Conservation (phyloP, 2,329 filamentous ascomycete species). For the Albifimbria verrucaria region DNA sequence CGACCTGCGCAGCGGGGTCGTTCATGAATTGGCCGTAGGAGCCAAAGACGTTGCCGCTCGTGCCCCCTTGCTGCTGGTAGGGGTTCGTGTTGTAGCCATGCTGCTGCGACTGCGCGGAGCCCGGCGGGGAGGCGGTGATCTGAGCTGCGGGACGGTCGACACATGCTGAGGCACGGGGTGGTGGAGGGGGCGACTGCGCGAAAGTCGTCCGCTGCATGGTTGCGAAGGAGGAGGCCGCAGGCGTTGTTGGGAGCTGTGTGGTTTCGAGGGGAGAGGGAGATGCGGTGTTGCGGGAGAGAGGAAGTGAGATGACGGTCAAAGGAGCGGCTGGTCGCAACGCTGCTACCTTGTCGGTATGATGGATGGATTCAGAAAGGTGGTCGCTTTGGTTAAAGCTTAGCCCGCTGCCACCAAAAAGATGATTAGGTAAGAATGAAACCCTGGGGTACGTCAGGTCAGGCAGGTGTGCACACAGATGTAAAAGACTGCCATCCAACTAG, state of each 20-base stretch:
- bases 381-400: constrained; percentile 25
- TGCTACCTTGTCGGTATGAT: background rate
- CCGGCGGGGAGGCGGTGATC: constrained; percentile 85
- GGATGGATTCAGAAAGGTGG: constrained; percentile 25
- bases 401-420: too few relatives aligned
- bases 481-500: too few relatives aligned
- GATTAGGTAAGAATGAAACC: background rate
- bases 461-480: too few relatives aligned
- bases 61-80: constrained; percentile 64
- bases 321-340: constrained; percentile 1
- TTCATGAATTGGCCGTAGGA: constrained; percentile 92
- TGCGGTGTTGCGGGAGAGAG: background rate
- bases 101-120: constrained; percentile 64
- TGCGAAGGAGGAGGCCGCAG: constrained; percentile 1
- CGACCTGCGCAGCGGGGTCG: constrained; percentile 92
- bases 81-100: constrained; percentile 67
- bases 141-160: constrained; percentile 93
- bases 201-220: constrained; percentile 86
- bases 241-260: background rate
- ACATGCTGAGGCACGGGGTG: constrained; percentile 98
- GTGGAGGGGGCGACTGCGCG: constrained; percentile 87
- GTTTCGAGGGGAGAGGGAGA: constrained; percentile 8
- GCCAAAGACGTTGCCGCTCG: constrained; percentile 55
- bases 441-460: too few relatives aligned
- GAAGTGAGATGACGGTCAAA: constrained; percentile 6